These are phyloP conservation scores for Pyrenula aspistea DNA, from an alignment of 495 filamentous ascomycete genomes.

Conservation along the genomic window DNA sequence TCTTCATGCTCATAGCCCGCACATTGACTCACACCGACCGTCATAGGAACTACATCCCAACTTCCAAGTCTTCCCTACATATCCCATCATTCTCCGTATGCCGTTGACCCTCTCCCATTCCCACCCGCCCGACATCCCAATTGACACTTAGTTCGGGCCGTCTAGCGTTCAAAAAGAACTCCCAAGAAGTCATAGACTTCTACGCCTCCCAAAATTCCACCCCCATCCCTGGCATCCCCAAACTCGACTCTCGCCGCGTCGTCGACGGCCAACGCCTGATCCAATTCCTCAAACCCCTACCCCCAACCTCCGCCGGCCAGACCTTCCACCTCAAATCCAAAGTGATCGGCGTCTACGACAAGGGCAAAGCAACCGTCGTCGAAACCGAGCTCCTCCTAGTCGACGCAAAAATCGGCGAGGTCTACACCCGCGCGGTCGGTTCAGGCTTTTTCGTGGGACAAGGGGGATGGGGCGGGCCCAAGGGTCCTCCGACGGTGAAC, in stretches of 20 bases:
- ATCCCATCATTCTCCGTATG: slow-evolving; percentile 70
- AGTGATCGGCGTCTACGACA: slow-evolving; percentile 83
- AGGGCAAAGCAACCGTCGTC: slow-evolving; percentile 74
- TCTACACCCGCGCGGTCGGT: slow-evolving; percentile 55
- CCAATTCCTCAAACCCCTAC: slow-evolving; percentile 66
- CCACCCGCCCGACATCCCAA: neutral
- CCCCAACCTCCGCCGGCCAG: slow-evolving; percentile 54
- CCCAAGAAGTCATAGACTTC: slow-evolving; percentile 76
- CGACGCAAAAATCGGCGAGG: slow-evolving; percentile 54
- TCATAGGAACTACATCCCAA: slow-evolving; percentile 66
- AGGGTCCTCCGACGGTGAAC: slow-evolving; percentile 64
- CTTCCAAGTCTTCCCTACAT: slow-evolving; percentile 79
- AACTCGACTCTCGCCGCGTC: slow-evolving; percentile 59
- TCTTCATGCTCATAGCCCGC: neutral
- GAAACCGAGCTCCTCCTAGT: slow-evolving; percentile 71
- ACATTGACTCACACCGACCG: slow-evolving; percentile 6
- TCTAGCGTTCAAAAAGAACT: slow-evolving; percentile 66
- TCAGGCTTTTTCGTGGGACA: slow-evolving; percentile 74
- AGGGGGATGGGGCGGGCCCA: slow-evolving; percentile 84
- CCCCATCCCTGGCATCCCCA: slow-evolving; percentile 64
- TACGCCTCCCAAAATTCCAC: slow-evolving; percentile 48
- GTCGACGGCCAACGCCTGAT: slow-evolving; percentile 82
- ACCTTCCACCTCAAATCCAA: slow-evolving; percentile 69
- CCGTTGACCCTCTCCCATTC: neutral
- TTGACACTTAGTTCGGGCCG: neutral